Percentiles rank a stretch among this genome's conserved stretches.
phyloP scores from a whole-genome alignment of 495 filamentous ascomycete species.

The Astrocystis sublimbata region DNA sequence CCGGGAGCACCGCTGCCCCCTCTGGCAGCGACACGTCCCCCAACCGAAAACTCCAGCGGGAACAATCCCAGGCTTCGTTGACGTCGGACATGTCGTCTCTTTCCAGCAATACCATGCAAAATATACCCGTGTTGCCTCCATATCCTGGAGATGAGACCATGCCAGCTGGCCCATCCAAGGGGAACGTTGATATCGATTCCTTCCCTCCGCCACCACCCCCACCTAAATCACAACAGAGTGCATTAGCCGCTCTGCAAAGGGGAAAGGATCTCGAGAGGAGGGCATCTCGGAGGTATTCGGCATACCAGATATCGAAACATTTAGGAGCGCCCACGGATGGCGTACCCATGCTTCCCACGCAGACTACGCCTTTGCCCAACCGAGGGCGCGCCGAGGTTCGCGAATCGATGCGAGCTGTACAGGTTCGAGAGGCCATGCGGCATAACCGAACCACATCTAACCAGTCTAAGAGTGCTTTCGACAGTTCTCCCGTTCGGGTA shows the following conservation, averaged over 20 bases:
- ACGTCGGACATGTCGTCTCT: constrained; percentile 58
- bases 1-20: neutral
- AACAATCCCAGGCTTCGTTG: constrained; percentile 47
- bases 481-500: constrained; percentile 63
- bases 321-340: constrained; percentile 78
- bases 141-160: constrained; percentile 60
- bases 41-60: constrained; percentile 44
- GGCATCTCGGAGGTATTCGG: constrained; percentile 89
- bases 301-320: constrained; percentile 94
- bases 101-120: constrained; percentile 69
- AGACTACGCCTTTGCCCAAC: constrained; percentile 86
- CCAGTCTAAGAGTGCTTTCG: constrained; percentile 36
- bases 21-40: constrained; percentile 37
- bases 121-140: constrained; percentile 65
- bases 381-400: constrained; percentile 77
- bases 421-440: constrained; percentile 67
- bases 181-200: constrained; percentile 50
- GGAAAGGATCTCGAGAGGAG: constrained; percentile 90
- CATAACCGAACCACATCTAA: constrained; percentile 59
- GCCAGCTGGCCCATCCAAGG: constrained; percentile 39
- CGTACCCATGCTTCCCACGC: constrained; percentile 80
- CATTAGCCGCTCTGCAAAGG: constrained; percentile 84
- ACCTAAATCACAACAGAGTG: constrained; percentile 83
- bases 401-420: constrained; percentile 91
- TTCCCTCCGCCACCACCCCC: constrained; percentile 71